A percentile compares a stretch with the other conserved stretches of the same genome.
Evolutionary conservation across 2,329 filamentous ascomycete genomes (phyloP).

Genomic region (Hymenoscyphus scutula): DNA sequence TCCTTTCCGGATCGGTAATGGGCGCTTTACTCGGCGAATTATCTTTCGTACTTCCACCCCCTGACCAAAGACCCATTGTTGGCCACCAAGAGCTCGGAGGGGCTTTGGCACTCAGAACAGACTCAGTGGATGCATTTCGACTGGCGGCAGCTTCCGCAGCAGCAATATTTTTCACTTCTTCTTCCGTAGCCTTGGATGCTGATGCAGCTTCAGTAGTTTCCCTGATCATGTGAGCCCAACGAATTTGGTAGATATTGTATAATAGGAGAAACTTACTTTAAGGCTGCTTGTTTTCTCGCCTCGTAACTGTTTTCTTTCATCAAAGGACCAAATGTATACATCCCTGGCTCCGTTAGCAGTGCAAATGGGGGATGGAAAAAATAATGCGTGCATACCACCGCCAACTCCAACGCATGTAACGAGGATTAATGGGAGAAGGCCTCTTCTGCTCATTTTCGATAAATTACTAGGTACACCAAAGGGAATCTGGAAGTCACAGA

Average conservation of each 20-base stretch:
- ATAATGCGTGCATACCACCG: not conserved
- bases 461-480: not conserved
- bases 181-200: not conserved
- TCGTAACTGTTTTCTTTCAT: slow-evolving; percentile 2
- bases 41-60: not conserved
- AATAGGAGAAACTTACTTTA: not conserved
- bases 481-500: not conserved
- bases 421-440: not conserved
- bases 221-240: not conserved
- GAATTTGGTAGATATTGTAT: too few relatives aligned
- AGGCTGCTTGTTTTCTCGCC: not conserved
- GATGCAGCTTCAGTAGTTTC: slow-evolving; percentile 1
- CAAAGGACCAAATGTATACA: slow-evolving; percentile 5
- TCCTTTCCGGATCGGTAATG: slow-evolving; percentile 7
- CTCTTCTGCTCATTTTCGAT: not conserved
- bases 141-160: slow-evolving; percentile 14
- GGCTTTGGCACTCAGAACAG: slow-evolving; percentile 19
- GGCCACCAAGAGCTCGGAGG: slow-evolving; percentile 29
- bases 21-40: not conserved
- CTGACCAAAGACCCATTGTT: slow-evolving; percentile 22
- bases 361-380: not conserved
- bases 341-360: not conserved
- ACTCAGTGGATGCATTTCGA: slow-evolving; percentile 22
- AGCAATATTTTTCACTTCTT: not conserved
- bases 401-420: not conserved